Conservation (phyloP, 2,329 filamentous ascomycete species). For the Diaporthe velutina region DNA sequence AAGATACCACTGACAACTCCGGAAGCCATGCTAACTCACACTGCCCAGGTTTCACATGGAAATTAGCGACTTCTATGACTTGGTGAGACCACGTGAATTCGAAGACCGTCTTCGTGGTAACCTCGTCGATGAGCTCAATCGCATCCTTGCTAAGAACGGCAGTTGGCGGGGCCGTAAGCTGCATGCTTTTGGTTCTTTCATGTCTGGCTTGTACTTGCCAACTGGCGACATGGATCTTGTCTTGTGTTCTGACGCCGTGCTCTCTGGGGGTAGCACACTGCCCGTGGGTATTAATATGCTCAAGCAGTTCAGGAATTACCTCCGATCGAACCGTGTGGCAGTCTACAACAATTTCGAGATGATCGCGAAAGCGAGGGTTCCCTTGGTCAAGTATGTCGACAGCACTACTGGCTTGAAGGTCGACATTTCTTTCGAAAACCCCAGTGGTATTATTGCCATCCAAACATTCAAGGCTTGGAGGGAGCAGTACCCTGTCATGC, state of each 20-base stretch:
- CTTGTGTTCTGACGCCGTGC: conserved; percentile 73
- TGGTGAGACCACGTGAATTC: conserved; percentile 80
- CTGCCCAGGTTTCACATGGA: conserved; percentile 83
- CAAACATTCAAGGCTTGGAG: conserved; percentile 87
- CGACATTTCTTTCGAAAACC: conserved; percentile 95
- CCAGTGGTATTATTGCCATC: conserved; percentile 83
- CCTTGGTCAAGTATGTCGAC: conserved; percentile 93
- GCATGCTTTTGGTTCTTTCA: conserved; percentile 91
- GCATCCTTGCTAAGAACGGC: conserved; percentile 59
- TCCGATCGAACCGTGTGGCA: conserved; percentile 70
- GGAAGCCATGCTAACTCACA: conserved; percentile 34
- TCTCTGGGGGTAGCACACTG: conserved; percentile 63
- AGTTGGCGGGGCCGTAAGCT: conserved; percentile 62
- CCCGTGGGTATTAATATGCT: conserved; percentile 64
- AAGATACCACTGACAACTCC: neutral
- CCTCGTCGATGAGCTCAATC: conserved; percentile 77
- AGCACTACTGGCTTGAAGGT: conserved; percentile 82
- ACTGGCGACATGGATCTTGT: conserved; percentile 96
- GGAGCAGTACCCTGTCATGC: conserved; percentile 83
- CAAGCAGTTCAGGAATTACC: conserved; percentile 71
- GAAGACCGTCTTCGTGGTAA: conserved; percentile 82
- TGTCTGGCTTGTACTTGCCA: conserved; percentile 78
- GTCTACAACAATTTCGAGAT: conserved; percentile 71
- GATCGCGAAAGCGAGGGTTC: conserved; percentile 84
- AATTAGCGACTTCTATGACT: conserved; percentile 89